Evolutionary conservation across 208 protist species (phyloP).

Genomic region (Trypanosoma conorhini): DNA sequence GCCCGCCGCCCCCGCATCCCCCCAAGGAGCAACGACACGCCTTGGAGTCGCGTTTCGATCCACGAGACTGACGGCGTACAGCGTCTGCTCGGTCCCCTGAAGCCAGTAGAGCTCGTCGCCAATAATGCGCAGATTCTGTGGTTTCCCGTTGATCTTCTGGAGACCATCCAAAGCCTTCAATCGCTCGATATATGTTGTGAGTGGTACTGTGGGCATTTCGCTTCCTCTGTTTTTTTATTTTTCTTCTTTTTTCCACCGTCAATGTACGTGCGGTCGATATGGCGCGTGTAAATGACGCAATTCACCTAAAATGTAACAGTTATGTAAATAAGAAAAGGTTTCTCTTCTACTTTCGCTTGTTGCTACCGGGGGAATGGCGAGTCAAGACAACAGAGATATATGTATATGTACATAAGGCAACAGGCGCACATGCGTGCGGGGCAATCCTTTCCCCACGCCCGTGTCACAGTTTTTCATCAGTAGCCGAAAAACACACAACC

Average conservation of each 20-base stretch:
- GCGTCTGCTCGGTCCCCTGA: constrained; percentile 72
- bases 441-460: background rate
- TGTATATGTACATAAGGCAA: background rate
- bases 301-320: background rate
- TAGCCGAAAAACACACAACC: background rate
- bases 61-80: constrained; percentile 41
- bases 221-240: background rate
- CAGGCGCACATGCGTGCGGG: background rate
- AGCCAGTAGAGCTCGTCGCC: constrained; percentile 74
- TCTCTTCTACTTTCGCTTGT: background rate
- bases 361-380: background rate
- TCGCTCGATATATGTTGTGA: constrained; percentile 51
- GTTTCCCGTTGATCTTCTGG: constrained; percentile 41
- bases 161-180: constrained; percentile 39
- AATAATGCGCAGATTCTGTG: constrained; percentile 57
- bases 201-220: constrained; percentile 10
- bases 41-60: constrained; percentile 22
- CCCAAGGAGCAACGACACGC: constrained; percentile 14
- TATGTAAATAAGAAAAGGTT: background rate
- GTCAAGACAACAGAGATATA: background rate
- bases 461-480: background rate
- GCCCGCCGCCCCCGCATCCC: constrained; percentile 4
- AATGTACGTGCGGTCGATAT: background rate
- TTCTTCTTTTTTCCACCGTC: background rate
- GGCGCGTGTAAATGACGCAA: background rate